Base-by-base conservation (phyloP, 805 yeast genomes). In the Wickerhamiella lipophila region DNA sequence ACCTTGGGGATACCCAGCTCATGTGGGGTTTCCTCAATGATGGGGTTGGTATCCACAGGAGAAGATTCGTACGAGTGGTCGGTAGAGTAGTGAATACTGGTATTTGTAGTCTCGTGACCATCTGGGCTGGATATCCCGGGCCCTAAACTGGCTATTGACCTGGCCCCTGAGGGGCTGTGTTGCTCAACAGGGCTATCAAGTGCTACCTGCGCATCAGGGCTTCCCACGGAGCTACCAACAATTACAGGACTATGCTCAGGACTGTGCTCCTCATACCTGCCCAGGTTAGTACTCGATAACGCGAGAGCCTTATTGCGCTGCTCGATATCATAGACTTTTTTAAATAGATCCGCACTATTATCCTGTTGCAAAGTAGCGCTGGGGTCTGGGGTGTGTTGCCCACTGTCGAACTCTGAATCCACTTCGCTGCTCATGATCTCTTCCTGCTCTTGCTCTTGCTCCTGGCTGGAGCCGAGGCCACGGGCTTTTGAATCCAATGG, bases 1-100 rank as follows among this genome's bases (percentile, higher is more conserved):
- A 44, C 32, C 21, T 42, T 42, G 18, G 46, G 26, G 16, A 21
- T 6, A 6, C 18, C 40, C 30, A 21, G 25, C 22, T 44, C 47
- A 16, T 35, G 38, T 3, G 47, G 47, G 9, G 47, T 44, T 15
- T 44, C 47, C 12, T 44, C 41, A 21, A 44, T 44, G 16, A 44
- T 21, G 18, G 18, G 27, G 19, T 36, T 22, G n/a, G 26, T 26
- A 13, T 36, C 41, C 13, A 36, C 41, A 12, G 41, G 41, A 3
- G 41, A 36, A 6, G 41, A 36, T 3, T 21, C 38, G 11, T 32
- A 15, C 9, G 38, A 32, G 18, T 15, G 9, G 11, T n/a, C 15
- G 13, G 34, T 29, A 4, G 15, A 29, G 34, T n/a, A 4, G 12
- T 29, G 34, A 29, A n/a, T 29, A 12, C 13, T n/a, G 12, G 6